phyloP scores from a whole-genome alignment of 441 rosid species.

The Croton laevigatus region DNA sequence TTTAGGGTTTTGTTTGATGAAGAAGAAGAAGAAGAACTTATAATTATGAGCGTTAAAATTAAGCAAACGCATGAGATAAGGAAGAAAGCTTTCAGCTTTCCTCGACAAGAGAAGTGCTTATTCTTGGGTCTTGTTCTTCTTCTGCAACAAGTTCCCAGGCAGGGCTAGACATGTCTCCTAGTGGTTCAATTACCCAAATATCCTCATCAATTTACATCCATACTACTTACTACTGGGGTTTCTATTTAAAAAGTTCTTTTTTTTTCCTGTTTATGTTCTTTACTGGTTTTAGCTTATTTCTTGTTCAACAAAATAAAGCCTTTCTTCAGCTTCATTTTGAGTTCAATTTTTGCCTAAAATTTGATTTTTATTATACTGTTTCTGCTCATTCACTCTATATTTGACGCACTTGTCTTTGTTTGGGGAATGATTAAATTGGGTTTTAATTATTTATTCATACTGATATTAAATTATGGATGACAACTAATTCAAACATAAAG shows the following conservation, averaged over 20 bases:
- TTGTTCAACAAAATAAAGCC: background rate
- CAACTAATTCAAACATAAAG: no score
- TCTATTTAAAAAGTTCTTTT: background rate
- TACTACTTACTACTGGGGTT: background rate
- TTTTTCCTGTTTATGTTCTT: background rate
- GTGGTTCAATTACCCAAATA: slow-evolving; percentile 36
- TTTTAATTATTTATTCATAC: no score
- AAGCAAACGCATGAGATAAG: slow-evolving; percentile 19
- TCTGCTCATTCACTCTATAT: no score
- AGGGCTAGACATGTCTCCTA: slow-evolving; percentile 21
- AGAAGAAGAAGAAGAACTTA: background rate
- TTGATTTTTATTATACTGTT: no score
- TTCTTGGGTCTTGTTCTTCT: slow-evolving; percentile 53
- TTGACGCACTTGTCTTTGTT: no score
- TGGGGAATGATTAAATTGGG: no score
- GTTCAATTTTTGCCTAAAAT: no score
- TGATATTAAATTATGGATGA: no score
- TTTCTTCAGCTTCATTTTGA: background rate
- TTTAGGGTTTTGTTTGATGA: background rate
- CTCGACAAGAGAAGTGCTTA: slow-evolving; percentile 33
- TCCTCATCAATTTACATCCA: slow-evolving; percentile 16
- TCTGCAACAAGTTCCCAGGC: slow-evolving; percentile 73
- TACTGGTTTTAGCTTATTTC: background rate
- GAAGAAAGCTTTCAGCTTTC: slow-evolving; percentile 22
- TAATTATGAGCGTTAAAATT: no score